Conservation (phyloP, 192 early-diverging fungal species). For the Bifiguratus adelaidae region DNA sequence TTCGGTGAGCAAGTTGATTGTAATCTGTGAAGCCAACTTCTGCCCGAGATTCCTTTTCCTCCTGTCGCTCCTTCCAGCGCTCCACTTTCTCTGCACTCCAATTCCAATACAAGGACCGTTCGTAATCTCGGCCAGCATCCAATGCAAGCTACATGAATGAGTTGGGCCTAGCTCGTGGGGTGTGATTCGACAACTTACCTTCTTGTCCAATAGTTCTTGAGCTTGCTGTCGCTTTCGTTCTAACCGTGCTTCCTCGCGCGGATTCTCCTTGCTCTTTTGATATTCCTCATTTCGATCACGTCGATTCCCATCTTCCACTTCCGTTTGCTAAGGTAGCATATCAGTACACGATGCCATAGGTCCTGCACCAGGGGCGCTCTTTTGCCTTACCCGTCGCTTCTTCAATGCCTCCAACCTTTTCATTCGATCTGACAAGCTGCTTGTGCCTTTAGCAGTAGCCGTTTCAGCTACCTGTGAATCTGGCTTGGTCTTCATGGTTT, state of each 20-base stretch:
- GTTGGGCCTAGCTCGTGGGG: too few relatives aligned
- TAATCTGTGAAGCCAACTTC: constrained; percentile 88
- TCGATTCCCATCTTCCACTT: constrained; percentile 53
- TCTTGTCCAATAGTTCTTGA: constrained; percentile 49
- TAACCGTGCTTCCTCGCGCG: constrained; percentile 41
- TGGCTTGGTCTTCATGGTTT: background rate
- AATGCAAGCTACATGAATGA: too few relatives aligned
- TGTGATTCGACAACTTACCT: constrained; percentile 24
- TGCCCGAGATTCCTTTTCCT: constrained; percentile 45
- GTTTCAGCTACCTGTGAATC: background rate
- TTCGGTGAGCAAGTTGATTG: constrained; percentile 74
- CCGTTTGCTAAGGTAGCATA: constrained; percentile 11
- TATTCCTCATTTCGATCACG: constrained; percentile 65
- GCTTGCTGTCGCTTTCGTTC: constrained; percentile 67
- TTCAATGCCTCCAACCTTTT: constrained; percentile 33
- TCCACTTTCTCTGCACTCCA: constrained; percentile 85
- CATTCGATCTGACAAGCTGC: constrained; percentile 21
- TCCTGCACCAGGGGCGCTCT: background rate
- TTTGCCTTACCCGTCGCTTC: constrained; percentile 22
- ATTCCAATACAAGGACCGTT: constrained; percentile 68
- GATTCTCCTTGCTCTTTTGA: constrained; percentile 60
- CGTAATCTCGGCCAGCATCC: constrained; percentile 71
- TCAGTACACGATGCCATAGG: background rate
- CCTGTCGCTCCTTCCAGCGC: constrained; percentile 73
- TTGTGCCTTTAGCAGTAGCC: background rate